Base-by-base conservation (phyloP, 177 flowering plant genomes). In the Vitis hybrid region DNA sequence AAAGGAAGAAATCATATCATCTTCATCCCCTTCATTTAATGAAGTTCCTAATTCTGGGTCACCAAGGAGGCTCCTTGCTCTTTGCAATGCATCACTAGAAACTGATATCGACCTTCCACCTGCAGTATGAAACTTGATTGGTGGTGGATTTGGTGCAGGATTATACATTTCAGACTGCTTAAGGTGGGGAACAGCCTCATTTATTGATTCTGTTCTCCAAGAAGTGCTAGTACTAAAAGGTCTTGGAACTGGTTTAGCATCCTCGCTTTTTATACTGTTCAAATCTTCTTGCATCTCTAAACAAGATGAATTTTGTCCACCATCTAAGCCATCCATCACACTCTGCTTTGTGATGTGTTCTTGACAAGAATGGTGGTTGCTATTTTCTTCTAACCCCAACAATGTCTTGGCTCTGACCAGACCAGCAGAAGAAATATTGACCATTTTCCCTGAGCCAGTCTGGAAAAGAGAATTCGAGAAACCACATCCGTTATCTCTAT, bases 61-160 rank as follows among this genome's bases (percentile, higher is more conserved):
- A 68, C 97, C 94, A 56, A 93, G 98, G 77, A 96, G 90, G 68
- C 88, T 90, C 77, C 80, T 87, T 61, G 98, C 97, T 55, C 95
- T 95, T 75, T 87, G 77, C 81, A 96, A 79, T 69, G 98, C 97
- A 83, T 88, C 90, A 75, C 75, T 75, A 11, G 99, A 96, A 73
- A 96, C 89, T 13, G 93, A 89, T 51, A 94, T 80, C 39, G 97
- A 90, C 77, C 85, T 86, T 45, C 98, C 98, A 60, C 97, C 99
- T 48, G 98, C 98, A 62, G 98, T 90, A 10, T 87, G 91, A 70
- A 96, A 94, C 79, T 85, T 87, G 22, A 92, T 74, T 65, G 89
- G 87, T 74, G 95, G 85, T 18, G 84, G 78, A 69, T 85, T 83
- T 31, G 66, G 10, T 75, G 74, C 71, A 51, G 80, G 62, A 73